These are phyloP conservation scores for Blumeriella jaapii DNA, from an alignment of 2,329 filamentous ascomycete genomes.

Conservation along the genomic window DNA sequence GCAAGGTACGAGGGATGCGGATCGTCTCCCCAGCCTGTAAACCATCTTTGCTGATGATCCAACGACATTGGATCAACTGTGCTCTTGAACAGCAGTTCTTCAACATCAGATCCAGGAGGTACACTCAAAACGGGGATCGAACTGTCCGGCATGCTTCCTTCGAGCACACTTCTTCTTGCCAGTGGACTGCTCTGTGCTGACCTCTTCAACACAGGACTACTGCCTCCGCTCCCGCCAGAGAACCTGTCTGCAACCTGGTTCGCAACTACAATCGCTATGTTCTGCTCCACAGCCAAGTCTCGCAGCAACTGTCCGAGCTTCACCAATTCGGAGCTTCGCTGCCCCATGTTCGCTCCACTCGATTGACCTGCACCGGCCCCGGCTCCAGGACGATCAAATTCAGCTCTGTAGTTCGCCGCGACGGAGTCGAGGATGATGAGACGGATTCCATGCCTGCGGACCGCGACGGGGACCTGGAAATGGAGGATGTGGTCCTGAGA, in stretches of 20 bases:
- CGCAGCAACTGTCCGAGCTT: constrained; percentile 66
- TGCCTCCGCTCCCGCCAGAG: constrained; percentile 12
- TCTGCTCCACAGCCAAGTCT: constrained; percentile 59
- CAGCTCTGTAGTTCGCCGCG: constrained; percentile 88
- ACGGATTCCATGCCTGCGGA: constrained; percentile 64
- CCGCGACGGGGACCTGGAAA: constrained; percentile 82
- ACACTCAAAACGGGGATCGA: constrained; percentile 20
- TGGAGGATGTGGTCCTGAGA: constrained; percentile 89
- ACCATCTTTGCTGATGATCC: constrained; percentile 87
- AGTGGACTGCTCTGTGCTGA: constrained; percentile 21
- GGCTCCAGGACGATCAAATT: constrained; percentile 54
- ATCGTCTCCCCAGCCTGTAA: constrained; percentile 87
- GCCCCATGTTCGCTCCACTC: constrained; percentile 50
- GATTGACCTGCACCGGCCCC: constrained; percentile 29
- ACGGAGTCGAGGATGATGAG: constrained; percentile 84
- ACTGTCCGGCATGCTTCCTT: constrained; percentile 16
- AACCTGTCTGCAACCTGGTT: constrained; percentile 96
- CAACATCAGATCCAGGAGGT: constrained; percentile 1
- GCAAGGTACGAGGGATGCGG: constrained; percentile 28
- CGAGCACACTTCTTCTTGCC: constrained; percentile 8
- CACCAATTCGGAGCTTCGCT: constrained; percentile 64
- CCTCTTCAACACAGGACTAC: constrained; percentile 11
- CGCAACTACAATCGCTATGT: constrained; percentile 77
- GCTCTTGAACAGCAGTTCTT: constrained; percentile 10
- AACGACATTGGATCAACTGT: constrained; percentile 52